Evolutionary conservation across 2,329 filamentous ascomycete genomes (phyloP).

Genomic region (Colletotrichum simmondsii): DNA sequence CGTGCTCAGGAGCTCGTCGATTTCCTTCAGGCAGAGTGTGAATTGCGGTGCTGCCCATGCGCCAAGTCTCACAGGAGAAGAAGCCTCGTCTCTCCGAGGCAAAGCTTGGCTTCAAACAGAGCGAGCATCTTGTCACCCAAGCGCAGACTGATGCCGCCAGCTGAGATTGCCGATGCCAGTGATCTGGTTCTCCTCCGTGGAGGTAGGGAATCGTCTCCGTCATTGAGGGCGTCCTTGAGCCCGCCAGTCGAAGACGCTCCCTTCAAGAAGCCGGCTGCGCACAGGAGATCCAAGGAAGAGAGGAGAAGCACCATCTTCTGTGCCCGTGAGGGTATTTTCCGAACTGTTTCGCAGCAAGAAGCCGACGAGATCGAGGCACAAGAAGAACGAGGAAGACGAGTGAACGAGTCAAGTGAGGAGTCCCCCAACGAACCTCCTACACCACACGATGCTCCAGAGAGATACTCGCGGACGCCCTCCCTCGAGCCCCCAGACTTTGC

Average conservation of each 20-base stretch:
- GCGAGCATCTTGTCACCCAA: slow-evolving; percentile 46
- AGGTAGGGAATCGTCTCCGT: slow-evolving; percentile 34
- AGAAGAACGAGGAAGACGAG: slow-evolving; percentile 38
- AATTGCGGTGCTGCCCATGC: slow-evolving; percentile 74
- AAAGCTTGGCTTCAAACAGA: slow-evolving; percentile 47
- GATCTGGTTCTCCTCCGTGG: slow-evolving; percentile 55
- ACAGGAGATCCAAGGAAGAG: slow-evolving; percentile 47
- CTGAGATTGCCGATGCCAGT: slow-evolving; percentile 52
- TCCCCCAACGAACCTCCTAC: slow-evolving; percentile 44
- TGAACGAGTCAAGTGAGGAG: slow-evolving; percentile 28
- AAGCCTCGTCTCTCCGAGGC: slow-evolving; percentile 46
- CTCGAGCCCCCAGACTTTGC: slow-evolving; percentile 71
- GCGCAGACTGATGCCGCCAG: slow-evolving; percentile 47
- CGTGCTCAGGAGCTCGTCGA: slow-evolving; percentile 79
- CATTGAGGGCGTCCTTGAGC: slow-evolving; percentile 42
- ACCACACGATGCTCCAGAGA: slow-evolving; percentile 44
- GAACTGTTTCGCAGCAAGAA: slow-evolving; percentile 67
- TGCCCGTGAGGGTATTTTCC: slow-evolving; percentile 72
- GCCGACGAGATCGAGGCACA: slow-evolving; percentile 54
- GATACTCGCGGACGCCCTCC: slow-evolving; percentile 69
- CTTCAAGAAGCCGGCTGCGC: slow-evolving; percentile 33
- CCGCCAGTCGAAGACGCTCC: slow-evolving; percentile 37
- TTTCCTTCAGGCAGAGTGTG: slow-evolving; percentile 80
- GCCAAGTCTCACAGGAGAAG: slow-evolving; percentile 51
- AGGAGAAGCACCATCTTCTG: slow-evolving; percentile 67